Evolutionary conservation across 2,329 filamentous ascomycete genomes (phyloP).

Genomic region (Didymosphaeria variabile): DNA sequence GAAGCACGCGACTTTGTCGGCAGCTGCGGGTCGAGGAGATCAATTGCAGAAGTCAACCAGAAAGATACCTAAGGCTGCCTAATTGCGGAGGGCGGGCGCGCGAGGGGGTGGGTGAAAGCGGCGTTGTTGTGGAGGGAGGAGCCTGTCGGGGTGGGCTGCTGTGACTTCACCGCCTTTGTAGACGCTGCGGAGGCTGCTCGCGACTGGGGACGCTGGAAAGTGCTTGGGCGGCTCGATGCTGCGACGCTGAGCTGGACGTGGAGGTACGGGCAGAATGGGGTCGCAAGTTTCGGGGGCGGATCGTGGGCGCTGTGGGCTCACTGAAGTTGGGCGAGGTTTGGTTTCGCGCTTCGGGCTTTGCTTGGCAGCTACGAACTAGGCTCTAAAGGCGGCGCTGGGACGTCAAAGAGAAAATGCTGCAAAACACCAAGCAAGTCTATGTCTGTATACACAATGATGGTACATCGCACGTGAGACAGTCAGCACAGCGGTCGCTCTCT

Average conservation of each 20-base stretch:
- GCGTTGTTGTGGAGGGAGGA: constrained; percentile 49
- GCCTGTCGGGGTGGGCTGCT: constrained; percentile 46
- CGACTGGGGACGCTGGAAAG: constrained; percentile 27
- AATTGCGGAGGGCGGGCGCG: constrained; percentile 40
- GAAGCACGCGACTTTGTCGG: constrained; percentile 46
- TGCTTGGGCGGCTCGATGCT: constrained; percentile 27
- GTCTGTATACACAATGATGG: neutral
- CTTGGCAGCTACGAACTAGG: constrained; percentile 29
- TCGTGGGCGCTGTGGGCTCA: constrained; percentile 16
- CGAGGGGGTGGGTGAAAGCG: constrained; percentile 39
- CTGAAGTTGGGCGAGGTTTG: constrained; percentile 32
- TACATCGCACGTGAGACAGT: neutral
- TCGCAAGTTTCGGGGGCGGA: constrained; percentile 28
- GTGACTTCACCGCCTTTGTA: constrained; percentile 51
- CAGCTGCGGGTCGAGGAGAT: constrained; percentile 34
- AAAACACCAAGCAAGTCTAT: neutral
- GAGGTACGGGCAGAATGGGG: constrained; percentile 32
- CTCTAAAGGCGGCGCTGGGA: constrained; percentile 11
- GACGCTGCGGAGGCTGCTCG: constrained; percentile 28
- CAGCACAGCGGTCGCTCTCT: neutral
- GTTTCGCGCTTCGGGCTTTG: constrained; percentile 36
- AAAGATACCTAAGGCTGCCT: constrained; percentile 41
- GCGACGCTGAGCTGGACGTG: constrained; percentile 35
- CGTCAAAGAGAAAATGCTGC: constrained; percentile 18
- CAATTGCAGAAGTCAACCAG: constrained; percentile 38